Conservation (phyloP, 2,329 filamentous ascomycete genomes). For the Phaeosphaeria sp. region DNA sequence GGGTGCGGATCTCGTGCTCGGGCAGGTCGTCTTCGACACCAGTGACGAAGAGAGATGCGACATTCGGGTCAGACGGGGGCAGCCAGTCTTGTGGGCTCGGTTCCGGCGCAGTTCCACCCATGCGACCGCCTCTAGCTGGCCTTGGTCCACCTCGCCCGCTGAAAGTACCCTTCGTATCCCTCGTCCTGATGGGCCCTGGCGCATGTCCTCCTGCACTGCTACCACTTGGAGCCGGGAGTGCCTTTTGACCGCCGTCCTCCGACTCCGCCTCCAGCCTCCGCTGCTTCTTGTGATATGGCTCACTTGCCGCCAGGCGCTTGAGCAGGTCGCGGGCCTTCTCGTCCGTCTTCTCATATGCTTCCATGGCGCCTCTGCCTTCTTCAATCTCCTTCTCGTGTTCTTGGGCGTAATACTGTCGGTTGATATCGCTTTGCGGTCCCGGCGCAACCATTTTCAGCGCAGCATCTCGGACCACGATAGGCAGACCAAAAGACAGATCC, state of each 20-base stretch:
- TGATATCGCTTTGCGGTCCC: conserved; percentile 89
- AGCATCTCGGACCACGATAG: conserved; percentile 93
- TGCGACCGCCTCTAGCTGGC: conserved; percentile 54
- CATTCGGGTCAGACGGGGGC: conserved; percentile 81
- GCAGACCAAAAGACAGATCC: conserved; percentile 92
- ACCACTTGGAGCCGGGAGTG: conserved; percentile 49
- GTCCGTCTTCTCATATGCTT: conserved; percentile 96
- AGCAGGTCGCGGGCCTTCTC: conserved; percentile 93
- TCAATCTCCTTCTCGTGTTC: conserved; percentile 96
- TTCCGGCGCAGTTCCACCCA: conserved; percentile 70
- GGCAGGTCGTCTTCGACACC: conserved; percentile 96
- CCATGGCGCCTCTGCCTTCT: conserved; percentile 79
- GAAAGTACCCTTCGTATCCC: conserved; percentile 56
- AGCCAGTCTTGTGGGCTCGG: conserved; percentile 84
- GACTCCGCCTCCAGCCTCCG: conserved; percentile 71
- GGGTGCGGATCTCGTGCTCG: conserved; percentile 87
- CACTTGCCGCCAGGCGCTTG: conserved; percentile 83
- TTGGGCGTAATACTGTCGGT: conserved; percentile 96
- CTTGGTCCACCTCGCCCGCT: conserved; percentile 48
- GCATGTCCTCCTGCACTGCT: conserved; percentile 44
- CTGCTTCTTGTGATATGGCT: conserved; percentile 94
- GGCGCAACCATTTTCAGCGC: conserved; percentile 98
- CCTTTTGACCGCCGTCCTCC: conserved; percentile 50
- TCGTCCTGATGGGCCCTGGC: conserved; percentile 80
- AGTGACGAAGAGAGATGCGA: conserved; percentile 93